A percentile compares a stretch with the other conserved stretches of the same genome.
Conservation (phyloP, 768 basidiomycete species). For the Trametes sanguinea region DNA sequence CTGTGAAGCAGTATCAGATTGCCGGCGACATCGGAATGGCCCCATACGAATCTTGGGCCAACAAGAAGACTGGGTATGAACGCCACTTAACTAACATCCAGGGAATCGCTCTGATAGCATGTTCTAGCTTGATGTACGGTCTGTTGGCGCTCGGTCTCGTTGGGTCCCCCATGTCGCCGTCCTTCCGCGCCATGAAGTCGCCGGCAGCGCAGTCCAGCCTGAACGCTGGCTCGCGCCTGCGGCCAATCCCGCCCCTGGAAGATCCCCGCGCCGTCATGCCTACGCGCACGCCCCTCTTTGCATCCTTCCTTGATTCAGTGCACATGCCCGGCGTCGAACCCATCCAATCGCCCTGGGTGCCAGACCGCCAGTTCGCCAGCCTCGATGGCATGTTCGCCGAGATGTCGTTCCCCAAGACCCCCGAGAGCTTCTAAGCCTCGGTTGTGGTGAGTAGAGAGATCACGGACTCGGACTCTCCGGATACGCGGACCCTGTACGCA, state of each 20-base stretch:
- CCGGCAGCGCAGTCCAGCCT: slow-evolving; percentile 9
- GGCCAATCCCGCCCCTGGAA: slow-evolving; percentile 19
- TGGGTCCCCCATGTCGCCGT: slow-evolving; percentile 22
- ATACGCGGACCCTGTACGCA: slow-evolving; percentile 22
- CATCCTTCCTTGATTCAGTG: slow-evolving; percentile 26
- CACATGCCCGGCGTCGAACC: slow-evolving; percentile 25
- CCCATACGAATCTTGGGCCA: slow-evolving; percentile 26
- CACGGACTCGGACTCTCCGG: slow-evolving; percentile 19
- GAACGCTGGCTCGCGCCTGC: slow-evolving; percentile 9
- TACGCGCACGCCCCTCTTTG: slow-evolving; percentile 26
- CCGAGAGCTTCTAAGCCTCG: slow-evolving; percentile 15
- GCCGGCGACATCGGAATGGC: slow-evolving; percentile 27
- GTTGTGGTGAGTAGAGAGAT: slow-evolving; percentile 14
- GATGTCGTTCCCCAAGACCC: slow-evolving; percentile 24
- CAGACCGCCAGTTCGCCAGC: slow-evolving; percentile 23
- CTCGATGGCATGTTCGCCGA: slow-evolving; percentile 22
- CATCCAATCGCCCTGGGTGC: slow-evolving; percentile 27
- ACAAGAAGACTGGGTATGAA: slow-evolving; percentile 24
- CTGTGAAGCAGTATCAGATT: slow-evolving; percentile 14
- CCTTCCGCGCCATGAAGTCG: slow-evolving; percentile 14
- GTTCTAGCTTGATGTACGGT: slow-evolving; percentile 22
- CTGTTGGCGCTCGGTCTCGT: slow-evolving; percentile 26
- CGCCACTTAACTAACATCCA: neutral
- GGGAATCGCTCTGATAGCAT: neutral
- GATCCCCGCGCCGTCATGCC: slow-evolving; percentile 24